Evolutionary conservation across 306 rosid species (phyloP).

Genomic region (Cyclanthera cordifolia): DNA sequence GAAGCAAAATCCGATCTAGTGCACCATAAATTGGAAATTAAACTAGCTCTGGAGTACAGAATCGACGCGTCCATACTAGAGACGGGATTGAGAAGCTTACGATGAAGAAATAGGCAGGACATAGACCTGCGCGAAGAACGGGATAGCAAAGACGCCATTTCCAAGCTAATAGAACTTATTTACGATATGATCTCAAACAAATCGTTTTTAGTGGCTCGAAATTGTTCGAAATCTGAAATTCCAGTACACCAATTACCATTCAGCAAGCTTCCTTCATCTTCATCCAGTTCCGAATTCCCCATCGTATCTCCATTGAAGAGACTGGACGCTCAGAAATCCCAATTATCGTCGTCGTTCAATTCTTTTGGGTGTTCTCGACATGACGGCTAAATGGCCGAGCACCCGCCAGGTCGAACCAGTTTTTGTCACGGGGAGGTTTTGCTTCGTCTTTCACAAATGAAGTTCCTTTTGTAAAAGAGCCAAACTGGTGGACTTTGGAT

Average conservation of each 20-base stretch:
- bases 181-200: background rate
- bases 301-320: background rate
- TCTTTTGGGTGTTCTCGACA: background rate
- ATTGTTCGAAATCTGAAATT: background rate
- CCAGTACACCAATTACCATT: background rate
- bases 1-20: background rate
- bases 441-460: no score
- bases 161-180: background rate
- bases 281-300: background rate
- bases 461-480: no score
- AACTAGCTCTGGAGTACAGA: background rate
- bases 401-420: background rate
- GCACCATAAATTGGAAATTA: background rate
- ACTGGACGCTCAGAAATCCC: background rate
- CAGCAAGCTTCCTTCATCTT: background rate
- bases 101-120: background rate
- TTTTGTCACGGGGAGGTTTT: no score
- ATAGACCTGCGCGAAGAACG: background rate
- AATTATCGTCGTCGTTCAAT: background rate
- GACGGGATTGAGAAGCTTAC: background rate
- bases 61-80: background rate
- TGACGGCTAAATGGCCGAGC: background rate
- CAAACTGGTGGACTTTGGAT: no score
- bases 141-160: conserved; percentile 7
- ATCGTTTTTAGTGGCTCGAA: background rate